Base-by-base conservation (phyloP, 2,329 filamentous ascomycete species). In the Penicillium frequentans region DNA sequence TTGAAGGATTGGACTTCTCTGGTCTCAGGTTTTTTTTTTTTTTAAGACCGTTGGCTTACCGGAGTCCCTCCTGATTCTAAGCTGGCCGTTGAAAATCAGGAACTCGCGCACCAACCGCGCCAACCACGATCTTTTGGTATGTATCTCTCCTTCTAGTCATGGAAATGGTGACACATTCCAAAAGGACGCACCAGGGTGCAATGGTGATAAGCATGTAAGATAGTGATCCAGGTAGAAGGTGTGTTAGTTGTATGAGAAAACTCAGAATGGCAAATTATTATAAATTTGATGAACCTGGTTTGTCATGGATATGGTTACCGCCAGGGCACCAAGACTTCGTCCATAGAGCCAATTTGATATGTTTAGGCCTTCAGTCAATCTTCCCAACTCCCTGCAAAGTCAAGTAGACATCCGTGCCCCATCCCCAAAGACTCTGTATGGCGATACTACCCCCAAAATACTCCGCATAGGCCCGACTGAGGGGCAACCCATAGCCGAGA, bases 391-490 rank as follows among this genome's bases (percentile, higher is more conserved):
- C 85, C 62, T 84, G 78, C 61, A 88, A 66, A 50, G 82, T 86
- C 54, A 88, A 71, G 72, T 88, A 88, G 1, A 87, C 85, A 75
- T 88, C 86, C 3, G 85, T 87, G 0, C 87, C 95, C 95, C 95
- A 99, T 4, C 95, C 93, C 79, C 91, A 95, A 47, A 98, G 76
- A 72, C 91, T 97, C 81, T 99, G 93, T n/a, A 99, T 88, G 5
- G 88, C 88, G 57, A 99, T 95, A 3, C 93, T 93, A 0, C 95
- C 95, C 2, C 95, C 95, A 79, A 99, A 99, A 69, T 98, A 99
- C 78, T 99, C 93, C 0, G 95, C 95, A 70, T 99, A 99, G 0
- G 95, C 93, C 60, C 95, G 84, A 52, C 92, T 92, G 23, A 99
- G 77, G 1, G 95, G 95, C 61, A 99, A 73, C 0, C 95, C 95